Conservation (phyloP, 2,329 filamentous ascomycete species). For the Neofusicoccum sp. region DNA sequence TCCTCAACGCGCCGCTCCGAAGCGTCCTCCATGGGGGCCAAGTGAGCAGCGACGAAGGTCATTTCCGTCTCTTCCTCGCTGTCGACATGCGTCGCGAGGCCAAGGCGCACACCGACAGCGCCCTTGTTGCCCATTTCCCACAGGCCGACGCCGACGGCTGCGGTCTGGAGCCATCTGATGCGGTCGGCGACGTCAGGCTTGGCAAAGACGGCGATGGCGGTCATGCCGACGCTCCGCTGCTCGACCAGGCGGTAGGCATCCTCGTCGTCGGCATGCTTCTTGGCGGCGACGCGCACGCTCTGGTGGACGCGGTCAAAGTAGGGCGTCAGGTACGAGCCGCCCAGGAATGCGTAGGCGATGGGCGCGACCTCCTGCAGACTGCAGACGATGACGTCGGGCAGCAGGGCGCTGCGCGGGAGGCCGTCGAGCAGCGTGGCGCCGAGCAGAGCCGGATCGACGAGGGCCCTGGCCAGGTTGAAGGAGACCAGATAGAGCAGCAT, state of each 20-base stretch:
- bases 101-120: constrained; percentile 74
- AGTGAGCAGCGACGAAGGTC: constrained; percentile 84
- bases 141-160: constrained; percentile 79
- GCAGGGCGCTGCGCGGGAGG: constrained; percentile 42
- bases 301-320: constrained; percentile 72
- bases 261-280: constrained; percentile 40
- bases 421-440: constrained; percentile 35
- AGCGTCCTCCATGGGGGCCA: constrained; percentile 83
- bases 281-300: constrained; percentile 68
- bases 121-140: constrained; percentile 95
- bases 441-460: constrained; percentile 71
- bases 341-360: constrained; percentile 79
- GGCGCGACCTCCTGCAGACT: constrained; percentile 87
- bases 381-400: constrained; percentile 66
- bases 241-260: constrained; percentile 67
- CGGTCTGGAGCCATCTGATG: constrained; percentile 68
- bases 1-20: constrained; percentile 76
- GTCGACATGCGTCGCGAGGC: constrained; percentile 45
- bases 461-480: constrained; percentile 79
- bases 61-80: constrained; percentile 56
- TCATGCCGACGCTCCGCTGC: constrained; percentile 80
- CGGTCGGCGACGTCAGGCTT: constrained; percentile 57
- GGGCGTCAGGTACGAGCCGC: constrained; percentile 71
- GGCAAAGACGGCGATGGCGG: constrained; percentile 81
- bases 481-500: constrained; percentile 68